A percentile compares a stretch with the other conserved stretches of the same genome.
phyloP scores from a whole-genome alignment of 169 alveolate genomes.

The Babesia gibsoni region DNA sequence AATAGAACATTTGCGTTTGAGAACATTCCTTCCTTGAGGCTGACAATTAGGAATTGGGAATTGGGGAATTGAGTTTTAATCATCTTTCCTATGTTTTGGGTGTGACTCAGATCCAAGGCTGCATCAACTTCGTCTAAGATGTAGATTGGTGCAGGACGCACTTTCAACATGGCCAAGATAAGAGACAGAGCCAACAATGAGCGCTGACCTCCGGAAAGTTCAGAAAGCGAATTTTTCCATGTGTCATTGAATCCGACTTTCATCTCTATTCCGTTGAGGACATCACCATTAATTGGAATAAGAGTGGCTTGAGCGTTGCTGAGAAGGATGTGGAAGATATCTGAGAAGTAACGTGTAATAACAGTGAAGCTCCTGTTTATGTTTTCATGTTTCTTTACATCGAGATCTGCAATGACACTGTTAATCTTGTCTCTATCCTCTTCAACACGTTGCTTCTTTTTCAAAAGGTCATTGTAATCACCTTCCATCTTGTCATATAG shows the following conservation, averaged over 20 bases:
- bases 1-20: constrained; percentile 96
- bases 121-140: constrained; percentile 99
- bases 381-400: constrained; percentile 86
- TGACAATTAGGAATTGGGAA: constrained; percentile 94
- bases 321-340: constrained; percentile 90
- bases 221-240: constrained; percentile 92
- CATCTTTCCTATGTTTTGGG: constrained; percentile 97
- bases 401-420: constrained; percentile 90
- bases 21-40: constrained; percentile 97
- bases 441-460: constrained; percentile 84
- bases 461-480: constrained; percentile 83
- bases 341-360: constrained; percentile 89
- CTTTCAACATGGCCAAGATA: constrained; percentile 93
- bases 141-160: constrained; percentile 98
- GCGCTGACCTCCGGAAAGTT: constrained; percentile 94
- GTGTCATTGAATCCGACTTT: constrained; percentile 87
- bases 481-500: constrained; percentile 89
- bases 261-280: constrained; percentile 79
- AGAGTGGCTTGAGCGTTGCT: constrained; percentile 92
- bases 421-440: constrained; percentile 88
- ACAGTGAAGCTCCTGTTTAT: constrained; percentile 83
- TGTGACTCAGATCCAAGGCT: constrained; percentile 98
- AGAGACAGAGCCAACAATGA: constrained; percentile 96
- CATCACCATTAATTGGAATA: constrained; percentile 79
- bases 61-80: constrained; percentile 93